Evolutionary conservation across 2,329 filamentous ascomycete genomes (phyloP), one percentile per base, ranked within the genome.

Genomic region (Pyrenochaeta sp.): DNA sequence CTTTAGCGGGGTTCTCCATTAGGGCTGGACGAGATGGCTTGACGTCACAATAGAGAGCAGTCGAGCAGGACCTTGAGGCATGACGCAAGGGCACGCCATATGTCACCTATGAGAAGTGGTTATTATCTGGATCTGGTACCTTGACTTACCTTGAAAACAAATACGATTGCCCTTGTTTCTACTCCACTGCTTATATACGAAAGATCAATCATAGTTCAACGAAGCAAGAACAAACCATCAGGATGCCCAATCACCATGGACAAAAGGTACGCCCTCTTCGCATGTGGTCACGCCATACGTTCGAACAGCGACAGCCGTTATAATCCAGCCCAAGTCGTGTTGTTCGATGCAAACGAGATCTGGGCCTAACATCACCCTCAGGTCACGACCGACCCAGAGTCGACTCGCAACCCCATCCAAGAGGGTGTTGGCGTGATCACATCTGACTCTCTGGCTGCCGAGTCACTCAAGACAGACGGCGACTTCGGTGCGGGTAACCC

Each of bases 371-470:
- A 31, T 17, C 17, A 14, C 23, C 7, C 2, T 4, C 33, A 81
- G 74, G 69, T 78, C 60, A 84, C 80, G 40, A 80, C 72, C 41
- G 83, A 85, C 68, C 79, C 81, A 46, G 68, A 72, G 54, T 71
- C 78, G 41, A 68, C 66, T 32, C 80, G 84, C 39, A 83, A 85
- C 23, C 54, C 59, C 15, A 83, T 81, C 53, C 72, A 78, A 14
- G 91, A 95, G 73, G 78, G 82, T 12, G 79, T 88, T 4, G 91
- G 91, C 46, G 66, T 80, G 21, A 82, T 94, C 1, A 77, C 83
- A 39, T 79, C 83, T 12, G 90, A 89, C 75, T 94, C 90, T 6
- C 86, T 96, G 4, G 91, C 91, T 10, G 88, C 86, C 53, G 88
- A 94, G 67, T 95, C 90, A 0, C 76, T 86, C 54, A 77, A 80